Conservation (phyloP, 1,139 yeast species). For the Groenewaldozyma sp. region DNA sequence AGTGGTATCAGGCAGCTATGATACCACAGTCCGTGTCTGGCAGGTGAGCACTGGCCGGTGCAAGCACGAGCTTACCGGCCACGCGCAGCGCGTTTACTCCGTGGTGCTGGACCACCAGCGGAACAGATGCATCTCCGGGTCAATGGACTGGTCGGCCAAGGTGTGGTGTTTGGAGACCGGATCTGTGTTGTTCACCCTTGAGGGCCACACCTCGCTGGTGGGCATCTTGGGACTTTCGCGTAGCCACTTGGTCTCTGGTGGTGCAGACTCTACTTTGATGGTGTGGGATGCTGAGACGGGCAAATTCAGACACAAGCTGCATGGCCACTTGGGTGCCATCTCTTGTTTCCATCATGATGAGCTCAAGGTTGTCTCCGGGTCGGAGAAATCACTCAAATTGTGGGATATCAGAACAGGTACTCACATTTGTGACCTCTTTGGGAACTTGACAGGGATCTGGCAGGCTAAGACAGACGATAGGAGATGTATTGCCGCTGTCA, state of each 20-base stretch:
- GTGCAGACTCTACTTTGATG: slow-evolving; percentile 86
- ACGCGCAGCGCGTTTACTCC: slow-evolving; percentile 77
- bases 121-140: slow-evolving; percentile 80
- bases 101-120: slow-evolving; percentile 72
- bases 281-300: slow-evolving; percentile 90
- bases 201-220: slow-evolving; percentile 84
- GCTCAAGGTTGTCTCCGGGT: slow-evolving; percentile 77
- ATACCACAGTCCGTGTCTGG: slow-evolving; percentile 89
- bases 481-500: slow-evolving; percentile 90
- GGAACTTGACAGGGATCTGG: slow-evolving; percentile 82
- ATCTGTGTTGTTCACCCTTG: slow-evolving; percentile 51
- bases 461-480: slow-evolving; percentile 82
- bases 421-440: slow-evolving; percentile 63
- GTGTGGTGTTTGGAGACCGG: slow-evolving; percentile 87
- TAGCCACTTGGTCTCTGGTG: slow-evolving; percentile 83
- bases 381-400: slow-evolving; percentile 68
- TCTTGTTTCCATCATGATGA: slow-evolving; percentile 92
- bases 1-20: slow-evolving; percentile 85
- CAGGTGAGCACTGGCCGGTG: slow-evolving; percentile 68
- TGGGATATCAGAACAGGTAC: slow-evolving; percentile 81
- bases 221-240: slow-evolving; percentile 76
- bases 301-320: slow-evolving; percentile 54
- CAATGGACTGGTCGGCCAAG: slow-evolving; percentile 81
- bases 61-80: slow-evolving; percentile 68
- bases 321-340: slow-evolving; percentile 82